Conservation (phyloP, 352 stramenopile species). For the Phytophthora fragariae region DNA sequence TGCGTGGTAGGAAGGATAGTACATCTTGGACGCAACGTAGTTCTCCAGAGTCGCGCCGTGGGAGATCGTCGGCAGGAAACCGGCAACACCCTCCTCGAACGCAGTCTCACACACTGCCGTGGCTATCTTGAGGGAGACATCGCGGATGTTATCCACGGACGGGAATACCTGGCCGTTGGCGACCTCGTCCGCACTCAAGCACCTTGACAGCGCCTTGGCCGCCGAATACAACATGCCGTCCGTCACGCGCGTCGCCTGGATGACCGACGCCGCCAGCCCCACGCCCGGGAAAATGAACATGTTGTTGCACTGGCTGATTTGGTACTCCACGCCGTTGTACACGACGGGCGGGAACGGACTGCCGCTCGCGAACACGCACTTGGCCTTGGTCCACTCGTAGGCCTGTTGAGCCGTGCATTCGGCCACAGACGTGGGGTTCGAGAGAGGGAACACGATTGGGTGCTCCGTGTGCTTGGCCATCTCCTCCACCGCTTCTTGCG, state of each 20-base stretch:
- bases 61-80: conserved; percentile 73
- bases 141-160: conserved; percentile 91
- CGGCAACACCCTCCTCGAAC: conserved; percentile 87
- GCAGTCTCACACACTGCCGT: conserved; percentile 92
- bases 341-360: conserved; percentile 95
- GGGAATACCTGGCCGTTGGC: conserved; percentile 94
- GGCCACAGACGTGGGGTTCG: conserved; percentile 96
- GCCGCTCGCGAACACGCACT: conserved; percentile 96
- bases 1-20: conserved; percentile 94
- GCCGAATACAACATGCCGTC: conserved; percentile 96
- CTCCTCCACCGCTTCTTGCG: conserved; percentile 73
- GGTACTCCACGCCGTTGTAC: conserved; percentile 85
- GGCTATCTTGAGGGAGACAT: conserved; percentile 94
- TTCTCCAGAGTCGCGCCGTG: conserved; percentile 80
- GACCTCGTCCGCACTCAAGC: conserved; percentile 93
- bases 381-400: conserved; percentile 96
- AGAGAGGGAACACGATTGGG: conserved; percentile 97
- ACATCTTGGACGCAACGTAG: conserved; percentile 95
- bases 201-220: conserved; percentile 93
- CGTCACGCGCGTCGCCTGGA: conserved; percentile 79
- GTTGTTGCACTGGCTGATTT: conserved; percentile 94
- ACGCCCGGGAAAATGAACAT: conserved; percentile 99
- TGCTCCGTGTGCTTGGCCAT: conserved; percentile 91
- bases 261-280: conserved; percentile 92
- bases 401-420: conserved; percentile 97